Conservation (phyloP, 805 yeast species). For the Ascoidea asiatica region DNA sequence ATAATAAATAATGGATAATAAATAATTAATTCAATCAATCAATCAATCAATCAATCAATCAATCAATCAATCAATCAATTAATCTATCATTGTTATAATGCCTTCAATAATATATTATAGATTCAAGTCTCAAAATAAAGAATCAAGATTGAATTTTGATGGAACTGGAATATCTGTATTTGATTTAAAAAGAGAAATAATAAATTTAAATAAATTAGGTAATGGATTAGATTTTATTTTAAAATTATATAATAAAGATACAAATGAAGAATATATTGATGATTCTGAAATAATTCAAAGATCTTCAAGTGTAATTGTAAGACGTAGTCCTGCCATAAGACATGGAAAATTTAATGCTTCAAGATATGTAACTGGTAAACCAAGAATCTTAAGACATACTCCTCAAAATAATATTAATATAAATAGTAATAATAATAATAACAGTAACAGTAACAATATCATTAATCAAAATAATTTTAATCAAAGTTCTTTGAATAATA, state of each 20-base stretch:
- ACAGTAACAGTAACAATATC: slow-evolving; percentile 21
- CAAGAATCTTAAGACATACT: slow-evolving; percentile 6
- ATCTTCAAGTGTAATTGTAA: slow-evolving; percentile 70
- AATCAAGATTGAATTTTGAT: slow-evolving; percentile 73
- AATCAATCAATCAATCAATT: too few relatives aligned
- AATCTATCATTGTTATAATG: too few relatives aligned
- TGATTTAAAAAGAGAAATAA: slow-evolving; percentile 85
- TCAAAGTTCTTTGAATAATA: slow-evolving; percentile 13
- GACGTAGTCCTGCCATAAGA: slow-evolving; percentile 58
- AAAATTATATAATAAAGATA: slow-evolving; percentile 55
- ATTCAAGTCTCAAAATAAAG: slow-evolving; percentile 72
- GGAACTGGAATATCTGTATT: slow-evolving; percentile 95
- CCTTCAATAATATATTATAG: slow-evolving; percentile 80
- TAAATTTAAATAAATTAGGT: slow-evolving; percentile 65
- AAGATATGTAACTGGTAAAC: slow-evolving; percentile 26
- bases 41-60: too few relatives aligned
- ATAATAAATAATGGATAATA: too few relatives aligned
- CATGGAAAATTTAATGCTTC: slow-evolving; percentile 39
- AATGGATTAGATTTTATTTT: slow-evolving; percentile 79
- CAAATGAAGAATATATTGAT: slow-evolving; percentile 64
- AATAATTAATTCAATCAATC: too few relatives aligned
- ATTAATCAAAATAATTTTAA: slow-evolving; percentile 9
- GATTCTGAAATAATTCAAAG: slow-evolving; percentile 89
- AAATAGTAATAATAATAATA: slow-evolving; percentile 51
- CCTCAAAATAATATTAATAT: slow-evolving; percentile 18